Base-by-base conservation (phyloP, 2,329 filamentous ascomycete genomes). In the Fusarium mexicanum region DNA sequence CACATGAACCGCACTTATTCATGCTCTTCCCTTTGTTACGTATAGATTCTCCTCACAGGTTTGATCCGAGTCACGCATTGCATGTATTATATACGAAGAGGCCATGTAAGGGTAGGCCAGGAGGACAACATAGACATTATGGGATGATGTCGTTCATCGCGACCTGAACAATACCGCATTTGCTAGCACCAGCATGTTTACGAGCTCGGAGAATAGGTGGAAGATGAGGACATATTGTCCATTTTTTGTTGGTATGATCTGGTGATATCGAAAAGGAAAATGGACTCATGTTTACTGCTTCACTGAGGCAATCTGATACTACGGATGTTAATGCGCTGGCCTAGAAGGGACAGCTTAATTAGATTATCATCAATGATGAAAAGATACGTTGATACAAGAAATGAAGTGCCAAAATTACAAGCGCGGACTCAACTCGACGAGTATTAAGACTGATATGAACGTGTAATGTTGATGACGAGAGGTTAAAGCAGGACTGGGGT, bases 21-120 rank as follows among this genome's bases (percentile, higher is more conserved):
- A 62, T 47, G 26, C 51, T 17, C 33, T 75, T 76, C 64, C 58
- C 54, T 76, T 76, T 76, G 71, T 76, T 48, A 38, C 53, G 53
- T 51, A 71, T 76, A 78, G 66, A 76, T 53, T 33, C 58, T 38
- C 51, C 33, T 64, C 31, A 38, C 58, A 63, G 48, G 51, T 58
- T 57, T 60, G 53, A 47, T 61, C 64, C 51, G 48, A 48, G 69
- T 68, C 37, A 73, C 60, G 67, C 64, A 61, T 76, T 69, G 50
- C 44, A 76, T 78, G 75, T 71, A 75, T 76, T 58, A 76, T 77
- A 75, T 78, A 76, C 50, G 59, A 59, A 55, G 59, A 46, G 64
- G 46, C 8, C 26, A 61, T 22, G 20, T 22, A 55, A 69, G 43
- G 40, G 38, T 61, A 65, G 57, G 60, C 43, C 51, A 29, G 48